phyloP scores from a whole-genome alignment of 257 asterid genomes.

The Primulina tabacum region DNA sequence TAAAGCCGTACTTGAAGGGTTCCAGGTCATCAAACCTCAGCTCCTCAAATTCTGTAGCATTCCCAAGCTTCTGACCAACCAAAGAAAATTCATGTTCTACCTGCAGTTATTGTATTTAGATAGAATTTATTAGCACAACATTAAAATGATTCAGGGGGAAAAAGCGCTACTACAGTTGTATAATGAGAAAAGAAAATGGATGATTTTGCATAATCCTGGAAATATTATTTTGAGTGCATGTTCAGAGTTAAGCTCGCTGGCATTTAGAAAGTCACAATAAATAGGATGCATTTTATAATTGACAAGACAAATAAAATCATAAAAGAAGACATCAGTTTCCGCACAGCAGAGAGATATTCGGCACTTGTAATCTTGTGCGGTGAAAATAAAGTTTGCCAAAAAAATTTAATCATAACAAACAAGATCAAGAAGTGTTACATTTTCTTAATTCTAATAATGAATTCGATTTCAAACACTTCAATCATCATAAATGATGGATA shows the following conservation, averaged over 20 bases:
- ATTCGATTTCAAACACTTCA: conserved; percentile 2
- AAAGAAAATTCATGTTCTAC: conserved; percentile 45
- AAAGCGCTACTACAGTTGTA: conserved; percentile 1
- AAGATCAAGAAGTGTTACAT: background rate
- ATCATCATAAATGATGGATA: background rate
- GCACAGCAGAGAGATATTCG: background rate
- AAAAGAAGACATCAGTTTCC: background rate
- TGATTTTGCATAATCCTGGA: background rate
- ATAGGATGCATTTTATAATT: background rate
- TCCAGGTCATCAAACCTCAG: conserved; percentile 79
- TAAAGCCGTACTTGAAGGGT: conserved; percentile 55
- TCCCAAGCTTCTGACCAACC: conserved; percentile 59
- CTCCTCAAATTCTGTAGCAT: conserved; percentile 68
- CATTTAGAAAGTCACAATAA: background rate
- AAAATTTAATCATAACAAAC: background rate
- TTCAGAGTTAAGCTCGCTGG: background rate
- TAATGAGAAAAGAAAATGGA: conserved; percentile 3
- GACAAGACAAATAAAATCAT: conserved; percentile 8
- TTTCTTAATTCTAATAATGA: background rate
- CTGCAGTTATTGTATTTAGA: conserved; percentile 35
- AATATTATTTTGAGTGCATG: background rate
- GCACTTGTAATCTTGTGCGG: background rate
- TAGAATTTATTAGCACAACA: background rate
- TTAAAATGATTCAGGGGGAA: background rate
- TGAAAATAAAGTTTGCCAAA: background rate